These are phyloP conservation scores for Penicillium paneum DNA, from an alignment of 2,329 filamentous ascomycete species.

Conservation along the genomic window DNA sequence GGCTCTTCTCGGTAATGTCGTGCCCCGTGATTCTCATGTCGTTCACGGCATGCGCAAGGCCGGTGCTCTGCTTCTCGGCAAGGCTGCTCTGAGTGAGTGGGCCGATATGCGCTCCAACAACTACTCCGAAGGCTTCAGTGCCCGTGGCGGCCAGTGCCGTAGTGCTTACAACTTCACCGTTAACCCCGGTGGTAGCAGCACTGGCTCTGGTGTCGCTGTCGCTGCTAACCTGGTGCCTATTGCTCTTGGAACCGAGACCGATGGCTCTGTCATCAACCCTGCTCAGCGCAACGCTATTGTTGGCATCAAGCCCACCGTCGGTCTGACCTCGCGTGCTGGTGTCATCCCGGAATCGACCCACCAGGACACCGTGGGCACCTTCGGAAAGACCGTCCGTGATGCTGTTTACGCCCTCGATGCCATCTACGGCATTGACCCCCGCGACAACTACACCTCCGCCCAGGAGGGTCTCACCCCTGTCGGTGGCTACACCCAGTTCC, in stretches of 20 bases:
- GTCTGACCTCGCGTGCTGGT: constrained; percentile 62
- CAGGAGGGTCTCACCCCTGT: constrained; percentile 55
- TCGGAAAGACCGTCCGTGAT: constrained; percentile 67
- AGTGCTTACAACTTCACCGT: constrained; percentile 67
- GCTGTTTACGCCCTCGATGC: constrained; percentile 64
- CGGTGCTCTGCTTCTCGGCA: constrained; percentile 67
- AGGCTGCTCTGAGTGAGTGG: constrained; percentile 71
- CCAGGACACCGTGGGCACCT: constrained; percentile 66
- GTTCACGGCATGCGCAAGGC: constrained; percentile 60
- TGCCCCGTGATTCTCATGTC: constrained; percentile 66
- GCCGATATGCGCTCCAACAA: constrained; percentile 66
- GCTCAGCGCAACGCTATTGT: constrained; percentile 67
- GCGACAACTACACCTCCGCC: constrained; percentile 64
- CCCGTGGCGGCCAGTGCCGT: constrained; percentile 61
- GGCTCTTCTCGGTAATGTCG: constrained; percentile 63
- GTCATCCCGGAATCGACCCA: constrained; percentile 65
- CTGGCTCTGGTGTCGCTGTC: constrained; percentile 64
- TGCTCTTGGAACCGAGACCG: constrained; percentile 70
- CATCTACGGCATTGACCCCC: constrained; percentile 62
- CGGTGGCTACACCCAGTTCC: constrained; percentile 56
- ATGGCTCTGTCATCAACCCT: constrained; percentile 69
- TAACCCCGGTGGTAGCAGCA: constrained; percentile 67
- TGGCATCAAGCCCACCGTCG: constrained; percentile 73
- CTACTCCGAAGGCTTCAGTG: constrained; percentile 67
- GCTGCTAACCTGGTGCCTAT: constrained; percentile 62